Base-by-base conservation (phyloP, 768 basidiomycete species). In the Lactarius sanguifluus region DNA sequence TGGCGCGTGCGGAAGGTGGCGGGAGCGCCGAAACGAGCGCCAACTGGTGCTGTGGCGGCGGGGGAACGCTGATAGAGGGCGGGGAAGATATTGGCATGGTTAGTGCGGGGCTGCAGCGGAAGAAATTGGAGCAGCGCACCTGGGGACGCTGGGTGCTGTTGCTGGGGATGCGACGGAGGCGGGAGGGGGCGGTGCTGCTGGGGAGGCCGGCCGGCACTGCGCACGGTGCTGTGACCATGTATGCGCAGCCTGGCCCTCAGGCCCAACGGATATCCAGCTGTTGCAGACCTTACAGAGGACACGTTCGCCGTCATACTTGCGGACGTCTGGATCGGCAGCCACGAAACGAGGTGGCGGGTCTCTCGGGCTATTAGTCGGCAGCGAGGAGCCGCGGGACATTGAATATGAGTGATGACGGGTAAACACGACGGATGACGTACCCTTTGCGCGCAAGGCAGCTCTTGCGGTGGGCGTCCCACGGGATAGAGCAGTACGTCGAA, bases 401-500 rank as follows among this genome's bases (percentile, higher is more conserved):
- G 70, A 56, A 71, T 45, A 40, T 28, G 36, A 8, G 8, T 30
- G 38, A 52, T 18, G 38, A 25, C 25, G 32, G 18, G 23, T 12
- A 16, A 16, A 40, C 16, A 32, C 9, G 40, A 30, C 28, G 6
- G 20, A 79, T 23, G 41, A 60, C 86, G 67, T 73, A 89, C 90
- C 85, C 82, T 75, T 90, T 89, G 79, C 90, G 91, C 1, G 89
- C 86, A 56, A 92, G 77, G 76, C 90, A 92, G 73, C 88, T 90
- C 78, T 91, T 92, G 50, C 91, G 80, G 72, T 92, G 91, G 3
- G 91, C 90, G 73, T 92, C 90, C 91, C 91, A 92, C 0, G 91
- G 91, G 62, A 92, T 92, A n/a, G 86, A 89, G 72, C 91, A 93
- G 71, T 91, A 93, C 0, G 90, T 92, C 62, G 90, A 92, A 74